Conservation (phyloP, 176 grass and related monocot genomes). For the Zizania latifolia region DNA sequence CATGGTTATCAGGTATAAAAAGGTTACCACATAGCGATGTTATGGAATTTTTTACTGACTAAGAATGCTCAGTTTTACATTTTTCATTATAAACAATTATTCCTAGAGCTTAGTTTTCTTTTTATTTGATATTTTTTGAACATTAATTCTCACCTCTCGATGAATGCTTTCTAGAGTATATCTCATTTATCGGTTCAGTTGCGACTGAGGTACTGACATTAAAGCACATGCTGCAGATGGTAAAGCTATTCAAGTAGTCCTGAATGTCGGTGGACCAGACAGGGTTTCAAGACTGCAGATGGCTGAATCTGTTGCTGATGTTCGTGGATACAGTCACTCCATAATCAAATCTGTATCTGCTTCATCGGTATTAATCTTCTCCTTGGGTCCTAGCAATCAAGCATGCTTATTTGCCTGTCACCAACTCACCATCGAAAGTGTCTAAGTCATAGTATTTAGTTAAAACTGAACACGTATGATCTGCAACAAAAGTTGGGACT, state of each 20-base stretch:
- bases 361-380: slow-evolving; percentile 46
- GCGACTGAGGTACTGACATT: neutral
- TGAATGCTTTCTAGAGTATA: neutral
- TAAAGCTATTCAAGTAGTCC: slow-evolving; percentile 49
- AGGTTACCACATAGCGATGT: neutral
- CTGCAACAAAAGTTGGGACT: neutral
- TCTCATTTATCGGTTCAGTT: neutral
- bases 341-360: slow-evolving; percentile 77
- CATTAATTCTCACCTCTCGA: neutral
- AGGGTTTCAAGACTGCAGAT: slow-evolving; percentile 92
- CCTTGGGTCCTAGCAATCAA: neutral
- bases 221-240: slow-evolving; percentile 38
- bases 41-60: neutral
- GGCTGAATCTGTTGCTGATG: slow-evolving; percentile 70
- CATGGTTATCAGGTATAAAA: slow-evolving; percentile 67
- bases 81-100: neutral
- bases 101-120: neutral
- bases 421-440: neutral
- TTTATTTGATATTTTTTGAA: neutral
- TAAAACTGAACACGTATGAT: neutral
- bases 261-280: slow-evolving; percentile 80
- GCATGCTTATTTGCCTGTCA: neutral
- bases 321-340: slow-evolving; percentile 60
- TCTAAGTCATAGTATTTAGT: neutral
- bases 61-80: neutral